These are phyloP conservation scores for Phytophthora sp. DNA, from an alignment of 352 stramenopile species.

Conservation along the genomic window DNA sequence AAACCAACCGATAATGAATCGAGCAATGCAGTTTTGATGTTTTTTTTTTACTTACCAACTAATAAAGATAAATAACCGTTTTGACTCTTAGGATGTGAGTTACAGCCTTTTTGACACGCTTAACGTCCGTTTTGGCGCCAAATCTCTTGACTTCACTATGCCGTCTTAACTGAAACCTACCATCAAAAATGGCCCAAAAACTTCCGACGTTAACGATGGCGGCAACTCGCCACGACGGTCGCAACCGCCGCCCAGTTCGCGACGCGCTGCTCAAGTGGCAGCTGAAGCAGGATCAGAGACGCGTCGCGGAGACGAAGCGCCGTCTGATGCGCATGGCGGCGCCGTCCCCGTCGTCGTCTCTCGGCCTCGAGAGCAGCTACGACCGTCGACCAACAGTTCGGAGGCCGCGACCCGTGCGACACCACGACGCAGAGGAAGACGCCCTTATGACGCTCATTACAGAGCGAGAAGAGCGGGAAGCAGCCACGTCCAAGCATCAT, in stretches of 20 bases:
- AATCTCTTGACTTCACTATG: slow-evolving; percentile 33
- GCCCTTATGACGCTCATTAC: slow-evolving; percentile 49
- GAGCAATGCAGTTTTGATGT: slow-evolving; percentile 38
- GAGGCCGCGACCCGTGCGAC: slow-evolving; percentile 7
- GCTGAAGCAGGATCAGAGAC: slow-evolving; percentile 30
- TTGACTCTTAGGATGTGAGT: too few species aligned
- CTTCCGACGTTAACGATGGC: slow-evolving; percentile 22
- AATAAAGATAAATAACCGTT: too few species aligned
- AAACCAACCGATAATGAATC: slow-evolving; percentile 39
- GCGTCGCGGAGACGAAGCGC: slow-evolving; percentile 23
- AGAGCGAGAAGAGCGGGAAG: slow-evolving; percentile 40
- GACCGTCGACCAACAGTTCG: slow-evolving; percentile 10
- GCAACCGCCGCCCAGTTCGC: slow-evolving; percentile 30
- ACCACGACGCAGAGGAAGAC: slow-evolving; percentile 44
- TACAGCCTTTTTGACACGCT: too few species aligned
- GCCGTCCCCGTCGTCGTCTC: slow-evolving; percentile 16
- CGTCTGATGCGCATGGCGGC: slow-evolving; percentile 32
- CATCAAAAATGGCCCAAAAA: slow-evolving; percentile 20
- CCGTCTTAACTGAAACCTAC: slow-evolving; percentile 7
- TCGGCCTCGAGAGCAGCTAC: slow-evolving; percentile 6
- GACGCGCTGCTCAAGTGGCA: slow-evolving; percentile 44
- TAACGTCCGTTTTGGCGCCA: slow-evolving; percentile 14
- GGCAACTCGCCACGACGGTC: slow-evolving; percentile 16
- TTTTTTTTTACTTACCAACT: neutral
- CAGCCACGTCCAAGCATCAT: slow-evolving; percentile 16